phyloP scores from a whole-genome alignment of 768 basidiomycete genomes.

The Podaxis mareebaensis region DNA sequence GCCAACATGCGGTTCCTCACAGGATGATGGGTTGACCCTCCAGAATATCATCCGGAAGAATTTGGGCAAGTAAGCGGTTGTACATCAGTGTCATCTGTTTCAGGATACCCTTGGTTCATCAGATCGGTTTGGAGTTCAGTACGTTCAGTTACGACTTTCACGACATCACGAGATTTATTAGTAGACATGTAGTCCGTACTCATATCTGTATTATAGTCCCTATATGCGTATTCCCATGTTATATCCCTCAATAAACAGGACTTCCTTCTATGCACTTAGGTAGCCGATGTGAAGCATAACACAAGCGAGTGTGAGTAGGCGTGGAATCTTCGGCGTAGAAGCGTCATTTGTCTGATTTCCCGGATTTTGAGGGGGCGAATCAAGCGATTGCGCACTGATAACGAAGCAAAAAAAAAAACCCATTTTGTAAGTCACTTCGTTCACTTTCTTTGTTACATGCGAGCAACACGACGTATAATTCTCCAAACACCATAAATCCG shows the following conservation, averaged over 20 bases:
- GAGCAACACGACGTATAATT: not conserved
- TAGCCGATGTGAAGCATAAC: not conserved
- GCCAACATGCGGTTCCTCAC: not conserved
- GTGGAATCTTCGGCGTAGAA: not conserved
- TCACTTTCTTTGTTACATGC: not conserved
- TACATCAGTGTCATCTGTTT: not conserved
- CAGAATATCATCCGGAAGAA: conserved; percentile 45
- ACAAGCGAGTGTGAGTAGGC: conserved; percentile 1
- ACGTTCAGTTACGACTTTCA: not conserved
- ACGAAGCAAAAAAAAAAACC: not conserved
- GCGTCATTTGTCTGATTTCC: conserved; percentile 1
- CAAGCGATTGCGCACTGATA: not conserved
- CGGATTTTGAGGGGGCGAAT: not conserved
- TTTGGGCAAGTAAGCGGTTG: conserved; percentile 34
- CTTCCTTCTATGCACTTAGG: not conserved
- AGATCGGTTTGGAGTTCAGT: not conserved
- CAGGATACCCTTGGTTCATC: not conserved
- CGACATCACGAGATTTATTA: conserved; percentile 6
- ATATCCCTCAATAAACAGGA: not conserved
- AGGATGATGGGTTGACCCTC: conserved; percentile 47
- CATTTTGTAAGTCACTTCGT: not conserved
- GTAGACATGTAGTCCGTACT: not conserved
- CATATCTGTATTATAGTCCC: not conserved
- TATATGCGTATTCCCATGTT: not conserved
- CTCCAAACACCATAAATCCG: not conserved